These are phyloP conservation scores for Umbelopsis sp. DNA, from an alignment of 192 early-diverging fungal genomes.

Conservation along the genomic window DNA sequence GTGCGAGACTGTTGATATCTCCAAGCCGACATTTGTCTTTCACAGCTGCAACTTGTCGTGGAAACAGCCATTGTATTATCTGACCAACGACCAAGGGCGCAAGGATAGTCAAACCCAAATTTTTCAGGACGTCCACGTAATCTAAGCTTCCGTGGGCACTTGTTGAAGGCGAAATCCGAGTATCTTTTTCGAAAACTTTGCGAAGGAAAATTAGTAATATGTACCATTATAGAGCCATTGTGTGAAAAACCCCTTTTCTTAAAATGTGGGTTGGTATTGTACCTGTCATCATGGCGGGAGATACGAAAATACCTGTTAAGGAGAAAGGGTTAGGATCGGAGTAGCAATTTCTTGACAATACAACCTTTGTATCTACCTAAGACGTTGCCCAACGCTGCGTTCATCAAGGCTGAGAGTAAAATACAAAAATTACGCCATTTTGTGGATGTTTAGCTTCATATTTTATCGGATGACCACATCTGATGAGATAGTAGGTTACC, in stretches of 20 bases:
- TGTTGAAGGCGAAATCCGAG: neutral
- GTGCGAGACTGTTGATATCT: conserved; percentile 56
- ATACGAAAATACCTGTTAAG: conserved; percentile 54
- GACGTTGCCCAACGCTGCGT: conserved; percentile 73
- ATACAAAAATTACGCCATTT: conserved; percentile 1
- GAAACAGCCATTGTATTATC: conserved; percentile 53
- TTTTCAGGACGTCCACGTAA: conserved; percentile 52
- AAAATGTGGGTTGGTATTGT: neutral
- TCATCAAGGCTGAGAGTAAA: conserved; percentile 54
- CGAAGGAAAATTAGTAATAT: no score
- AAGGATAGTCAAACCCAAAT: conserved; percentile 64
- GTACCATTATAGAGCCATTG: no score
- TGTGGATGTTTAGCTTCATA: conserved; percentile 1
- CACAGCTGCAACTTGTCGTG: conserved; percentile 47
- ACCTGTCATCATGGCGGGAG: conserved; percentile 45
- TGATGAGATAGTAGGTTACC: conserved; percentile 17
- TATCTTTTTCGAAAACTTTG: conserved; percentile 4
- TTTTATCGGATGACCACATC: neutral
- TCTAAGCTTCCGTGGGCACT: conserved; percentile 40
- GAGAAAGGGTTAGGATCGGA: neutral
- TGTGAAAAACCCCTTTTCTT: no score
- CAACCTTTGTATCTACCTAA: conserved; percentile 37
- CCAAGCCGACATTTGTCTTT: conserved; percentile 54
- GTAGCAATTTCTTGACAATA: neutral
- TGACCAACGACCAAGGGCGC: conserved; percentile 66